Evolutionary conservation across 2,329 filamentous ascomycete species (phyloP), one percentile per base, ranked within the genome.

Genomic region (Colletotrichum lentis): DNA sequence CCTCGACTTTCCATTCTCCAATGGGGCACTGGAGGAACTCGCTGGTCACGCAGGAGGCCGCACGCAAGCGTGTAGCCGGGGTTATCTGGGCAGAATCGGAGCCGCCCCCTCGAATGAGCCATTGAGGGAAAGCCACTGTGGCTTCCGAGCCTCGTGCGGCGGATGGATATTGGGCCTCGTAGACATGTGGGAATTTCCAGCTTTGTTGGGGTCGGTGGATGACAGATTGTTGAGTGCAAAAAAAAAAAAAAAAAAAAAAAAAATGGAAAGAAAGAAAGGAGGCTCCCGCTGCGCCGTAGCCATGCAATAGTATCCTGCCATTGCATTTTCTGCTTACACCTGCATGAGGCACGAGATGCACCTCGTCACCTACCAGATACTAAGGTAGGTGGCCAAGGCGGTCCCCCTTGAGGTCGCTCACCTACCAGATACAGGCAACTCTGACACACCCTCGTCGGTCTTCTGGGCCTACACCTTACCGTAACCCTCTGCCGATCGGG

Each of bases 131-230:
- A 44, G 44, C 14, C 50, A 52, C 65, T 41, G 65, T 55, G 31
- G 41, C 14, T 64, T 64, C 54, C 61, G 65, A 55, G 52, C 49
- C 47, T 64, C 65, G 41, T 53, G 56, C 61, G 31, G 47, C 53
- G 14, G 22, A 56, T 62, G 57, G 50, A 62, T 27, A 10, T 44
- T 22, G 20, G 20, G 18, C 24, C 58, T 24, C 52, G 20, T 59
- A 39, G 10, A 44, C 41, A 44, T 65, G 62, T 68, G 65, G 62
- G 50, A 68, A 49, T 64, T 24, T 49, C n/a, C 37, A 49, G 35
- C 31, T 61, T 60, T 69, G 62, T 69, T 69, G 66, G 62, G 65
- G 62, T 47, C 44, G 27, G 35, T 56, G n/a, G 55, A 52, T 60
- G 55, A 56, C 55, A 50, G 49, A 66, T 47, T 69, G 66, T 69